These are phyloP conservation scores for Triticum turgidum DNA, from an alignment of 176 grass and related monocot species.

Conservation along the genomic window DNA sequence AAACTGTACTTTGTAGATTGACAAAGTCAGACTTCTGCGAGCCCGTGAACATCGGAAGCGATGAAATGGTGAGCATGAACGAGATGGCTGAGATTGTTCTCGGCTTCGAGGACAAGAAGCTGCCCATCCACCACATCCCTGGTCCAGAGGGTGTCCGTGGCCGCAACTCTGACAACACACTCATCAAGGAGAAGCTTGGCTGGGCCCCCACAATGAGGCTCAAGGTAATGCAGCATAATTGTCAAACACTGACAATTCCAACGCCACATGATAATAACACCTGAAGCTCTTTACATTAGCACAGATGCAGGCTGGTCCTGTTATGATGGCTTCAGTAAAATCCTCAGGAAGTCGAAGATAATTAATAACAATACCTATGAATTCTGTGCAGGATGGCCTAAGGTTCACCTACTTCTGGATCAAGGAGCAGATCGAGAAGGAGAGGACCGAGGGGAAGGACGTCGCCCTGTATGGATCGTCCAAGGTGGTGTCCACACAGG, in stretches of 20 bases:
- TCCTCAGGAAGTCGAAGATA: background rate
- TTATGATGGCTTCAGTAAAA: background rate
- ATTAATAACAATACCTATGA: background rate
- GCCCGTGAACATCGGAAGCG: constrained; percentile 73
- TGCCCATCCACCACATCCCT: constrained; percentile 60
- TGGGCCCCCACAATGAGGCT: constrained; percentile 70
- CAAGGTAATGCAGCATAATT: constrained; percentile 35
- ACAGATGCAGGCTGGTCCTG: background rate
- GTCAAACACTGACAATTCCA: background rate
- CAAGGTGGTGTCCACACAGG: constrained; percentile 62
- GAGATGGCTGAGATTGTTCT: constrained; percentile 64
- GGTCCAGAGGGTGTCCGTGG: constrained; percentile 61
- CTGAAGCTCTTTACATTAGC: background rate
- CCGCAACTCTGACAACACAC: constrained; percentile 61
- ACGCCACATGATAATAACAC: background rate
- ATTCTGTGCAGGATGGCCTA: constrained; percentile 59
- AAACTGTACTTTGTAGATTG: constrained; percentile 32
- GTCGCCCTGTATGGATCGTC: constrained; percentile 65
- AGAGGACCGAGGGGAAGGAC: constrained; percentile 52
- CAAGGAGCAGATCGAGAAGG: constrained; percentile 88
- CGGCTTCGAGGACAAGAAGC: constrained; percentile 49
- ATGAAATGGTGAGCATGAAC: constrained; percentile 86
- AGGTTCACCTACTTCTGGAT: constrained; percentile 96
- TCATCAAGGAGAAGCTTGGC: constrained; percentile 67
- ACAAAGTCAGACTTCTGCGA: constrained; percentile 69